Evolutionary conservation across 306 rosid genomes (phyloP).

Genomic region (Prunus mira): DNA sequence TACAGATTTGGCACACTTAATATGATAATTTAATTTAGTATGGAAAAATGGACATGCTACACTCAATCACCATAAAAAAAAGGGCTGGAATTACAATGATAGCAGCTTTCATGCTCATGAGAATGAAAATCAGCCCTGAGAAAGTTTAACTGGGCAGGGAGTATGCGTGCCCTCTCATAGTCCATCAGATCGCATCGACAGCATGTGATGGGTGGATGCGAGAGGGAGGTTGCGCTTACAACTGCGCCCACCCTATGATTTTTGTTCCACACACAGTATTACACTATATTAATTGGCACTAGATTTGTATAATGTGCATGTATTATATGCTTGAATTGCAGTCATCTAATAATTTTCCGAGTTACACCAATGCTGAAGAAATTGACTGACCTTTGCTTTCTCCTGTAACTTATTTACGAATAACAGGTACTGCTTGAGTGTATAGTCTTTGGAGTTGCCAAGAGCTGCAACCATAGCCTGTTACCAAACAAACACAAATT

Average conservation of each 20-base stretch:
- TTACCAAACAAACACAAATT: neutral
- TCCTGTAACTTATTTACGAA: slow-evolving; percentile 51
- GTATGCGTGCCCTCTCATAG: neutral
- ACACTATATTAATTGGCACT: neutral
- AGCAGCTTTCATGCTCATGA: neutral
- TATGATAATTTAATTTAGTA: neutral
- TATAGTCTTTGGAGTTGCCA: slow-evolving; percentile 74
- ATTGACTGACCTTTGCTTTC: slow-evolving; percentile 68
- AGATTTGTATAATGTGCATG: neutral
- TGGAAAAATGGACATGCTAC: neutral
- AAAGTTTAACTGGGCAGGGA: neutral
- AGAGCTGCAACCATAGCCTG: slow-evolving; percentile 85
- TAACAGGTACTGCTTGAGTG: slow-evolving; percentile 77
- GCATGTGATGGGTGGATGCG: neutral
- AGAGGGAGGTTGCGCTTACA: neutral
- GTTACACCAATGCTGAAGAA: neutral
- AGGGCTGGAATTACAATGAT: neutral
- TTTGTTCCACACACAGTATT: neutral
- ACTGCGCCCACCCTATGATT: neutral
- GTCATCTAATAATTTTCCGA: neutral
- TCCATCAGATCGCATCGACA: neutral
- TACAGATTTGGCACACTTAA: neutral
- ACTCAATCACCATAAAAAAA: neutral
- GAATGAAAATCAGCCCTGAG: neutral
- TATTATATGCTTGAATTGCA: neutral